Conservation (phyloP, 2,329 filamentous ascomycete species). For the Colletotrichum orbiculare region DNA sequence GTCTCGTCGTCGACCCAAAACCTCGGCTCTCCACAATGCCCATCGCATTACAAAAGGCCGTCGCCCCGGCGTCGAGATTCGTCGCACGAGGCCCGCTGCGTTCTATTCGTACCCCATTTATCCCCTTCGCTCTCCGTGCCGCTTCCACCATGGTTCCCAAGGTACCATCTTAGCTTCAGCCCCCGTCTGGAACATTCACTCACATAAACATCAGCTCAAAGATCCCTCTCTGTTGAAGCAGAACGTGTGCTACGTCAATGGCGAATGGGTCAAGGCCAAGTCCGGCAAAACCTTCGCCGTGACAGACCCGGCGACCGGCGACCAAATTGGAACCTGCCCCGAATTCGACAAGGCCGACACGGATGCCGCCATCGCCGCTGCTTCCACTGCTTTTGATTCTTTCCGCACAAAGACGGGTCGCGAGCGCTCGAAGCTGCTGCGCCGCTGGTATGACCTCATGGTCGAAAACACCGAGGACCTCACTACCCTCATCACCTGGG, state of each 20-base stretch:
- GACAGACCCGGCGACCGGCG: conserved; percentile 83
- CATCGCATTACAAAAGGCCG: conserved; percentile 31
- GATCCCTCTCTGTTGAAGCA: conserved; percentile 87
- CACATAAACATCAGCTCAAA: conserved; percentile 66
- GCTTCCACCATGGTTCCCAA: conserved; percentile 62
- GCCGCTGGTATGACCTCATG: conserved; percentile 86
- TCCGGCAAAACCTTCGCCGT: conserved; percentile 95
- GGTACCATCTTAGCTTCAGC: conserved; percentile 42
- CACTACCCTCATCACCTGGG: conserved; percentile 85
- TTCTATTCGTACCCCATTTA: conserved; percentile 18
- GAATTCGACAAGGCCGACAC: conserved; percentile 86
- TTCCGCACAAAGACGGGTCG: conserved; percentile 80
- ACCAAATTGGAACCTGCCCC: conserved; percentile 83
- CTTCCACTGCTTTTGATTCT: conserved; percentile 76
- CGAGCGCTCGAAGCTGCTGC: conserved; percentile 77
- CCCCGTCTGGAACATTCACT: background rate
- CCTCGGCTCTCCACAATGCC: conserved; percentile 28
- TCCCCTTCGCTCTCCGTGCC: conserved; percentile 44
- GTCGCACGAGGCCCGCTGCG: conserved; percentile 24
- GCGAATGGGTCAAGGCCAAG: conserved; percentile 87
- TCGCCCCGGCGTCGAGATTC: conserved; percentile 33
- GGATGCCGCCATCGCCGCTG: conserved; percentile 84
- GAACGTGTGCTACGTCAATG: conserved; percentile 86
- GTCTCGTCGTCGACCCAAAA: background rate
- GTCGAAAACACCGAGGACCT: conserved; percentile 83